These are phyloP conservation scores for Ascosphaera acerosa DNA, from an alignment of 2,329 filamentous ascomycete genomes.

Conservation along the genomic window DNA sequence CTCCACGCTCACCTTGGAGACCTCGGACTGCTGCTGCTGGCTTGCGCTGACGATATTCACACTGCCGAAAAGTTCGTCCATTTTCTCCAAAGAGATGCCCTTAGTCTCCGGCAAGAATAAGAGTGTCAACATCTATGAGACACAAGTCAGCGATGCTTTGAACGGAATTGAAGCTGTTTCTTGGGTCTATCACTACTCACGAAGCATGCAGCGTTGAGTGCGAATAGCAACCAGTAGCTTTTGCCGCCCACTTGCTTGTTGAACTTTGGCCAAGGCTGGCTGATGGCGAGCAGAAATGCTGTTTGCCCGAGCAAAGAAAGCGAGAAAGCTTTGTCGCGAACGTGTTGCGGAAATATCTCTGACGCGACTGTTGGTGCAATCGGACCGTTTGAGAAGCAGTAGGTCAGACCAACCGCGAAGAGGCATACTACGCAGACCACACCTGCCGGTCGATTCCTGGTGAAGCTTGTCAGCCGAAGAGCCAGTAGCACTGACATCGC, in stretches of 20 bases:
- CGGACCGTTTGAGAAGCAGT: conserved; percentile 19
- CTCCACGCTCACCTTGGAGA: conserved; percentile 1
- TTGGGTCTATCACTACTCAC: conserved; percentile 1
- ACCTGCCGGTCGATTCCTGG: conserved; percentile 14
- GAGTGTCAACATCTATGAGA: conserved; percentile 10
- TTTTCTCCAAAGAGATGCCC: conserved; percentile 12
- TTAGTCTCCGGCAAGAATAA: conserved; percentile 15
- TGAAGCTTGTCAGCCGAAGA: not conserved
- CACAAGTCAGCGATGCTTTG: no score
- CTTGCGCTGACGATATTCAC: conserved; percentile 16
- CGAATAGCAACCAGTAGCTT: conserved; percentile 18
- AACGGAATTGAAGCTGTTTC: no score
- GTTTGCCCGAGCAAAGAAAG: conserved; percentile 15
- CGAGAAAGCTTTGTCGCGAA: conserved; percentile 17
- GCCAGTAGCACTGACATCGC: not conserved
- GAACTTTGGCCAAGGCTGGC: conserved; percentile 18
- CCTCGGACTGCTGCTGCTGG: conserved; percentile 12
- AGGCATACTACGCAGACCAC: conserved; percentile 19
- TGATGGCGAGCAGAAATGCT: conserved; percentile 15
- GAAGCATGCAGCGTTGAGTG: conserved; percentile 11
- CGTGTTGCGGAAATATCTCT: conserved; percentile 19
- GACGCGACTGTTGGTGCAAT: conserved; percentile 15
- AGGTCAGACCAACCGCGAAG: conserved; percentile 20
- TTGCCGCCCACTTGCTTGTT: conserved; percentile 14
- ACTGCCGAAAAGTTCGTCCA: conserved; percentile 15